Evolutionary conservation across 1,284 basidiomycete species (phyloP), one percentile per base, ranked within the genome.

Genomic region (Agroathelia rolfsii): DNA sequence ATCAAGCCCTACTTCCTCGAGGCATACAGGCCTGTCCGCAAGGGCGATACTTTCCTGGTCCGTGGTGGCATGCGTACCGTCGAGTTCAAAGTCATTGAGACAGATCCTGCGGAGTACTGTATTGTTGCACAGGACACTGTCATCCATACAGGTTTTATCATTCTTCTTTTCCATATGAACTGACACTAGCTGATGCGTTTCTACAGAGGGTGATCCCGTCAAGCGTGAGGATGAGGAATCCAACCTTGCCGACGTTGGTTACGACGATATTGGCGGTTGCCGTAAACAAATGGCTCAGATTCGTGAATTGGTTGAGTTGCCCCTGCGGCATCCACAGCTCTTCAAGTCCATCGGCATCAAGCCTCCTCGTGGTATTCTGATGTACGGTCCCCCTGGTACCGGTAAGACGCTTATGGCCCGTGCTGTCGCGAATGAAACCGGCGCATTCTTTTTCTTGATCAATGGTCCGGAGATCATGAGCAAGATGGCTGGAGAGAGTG

Each of bases 301-400:
- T 42, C 92, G 95, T 59, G 95, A 98, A 69, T 80, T 98, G 35
- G 95, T 98, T 42, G 95, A 98, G 61, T 70, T 99, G 5, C 95
- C 94, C 19, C 74, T 98, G 24, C 88, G 94, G 37, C 95, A 98
- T 65, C 95, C 95, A 15, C 93, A 98, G 62, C 76, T 99, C 10
- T 98, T 97, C 83, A 98, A 98, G 61, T 93, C 89, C 15, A 98
- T 98, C 52, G 94, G 94, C 77, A 98, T 99, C 74, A 98, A 97
- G 64, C 95, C 94, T 21, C 95, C 95, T 23, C 86, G 95, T 47
- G 92, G 92, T 71, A 90, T 95, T 46, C 79, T 95, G 43, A 85
- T 96, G 88, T 95, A 76, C 49, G 92, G 92, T 41, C 92, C 92
- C 42, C 92, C 92, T 24, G 92, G 92, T 69, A 95, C 92, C 15